A percentile compares a stretch with the other conserved stretches of the same genome.
phyloP scores from a whole-genome alignment of 305 asterid species.

The Fraxinus velutina region DNA sequence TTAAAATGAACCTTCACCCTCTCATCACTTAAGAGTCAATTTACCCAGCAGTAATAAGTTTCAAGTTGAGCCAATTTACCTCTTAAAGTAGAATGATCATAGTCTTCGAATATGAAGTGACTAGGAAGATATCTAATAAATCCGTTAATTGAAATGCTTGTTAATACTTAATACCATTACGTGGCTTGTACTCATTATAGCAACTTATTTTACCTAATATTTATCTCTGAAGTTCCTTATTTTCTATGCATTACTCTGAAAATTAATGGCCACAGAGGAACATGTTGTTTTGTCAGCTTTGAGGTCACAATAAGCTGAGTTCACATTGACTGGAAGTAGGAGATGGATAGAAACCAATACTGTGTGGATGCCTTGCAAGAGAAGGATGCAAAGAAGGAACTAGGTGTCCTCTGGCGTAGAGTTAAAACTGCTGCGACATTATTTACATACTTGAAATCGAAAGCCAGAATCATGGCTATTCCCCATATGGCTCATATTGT shows the following conservation, averaged over 20 bases:
- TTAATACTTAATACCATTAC: background rate
- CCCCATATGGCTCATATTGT: slow-evolving; percentile 70
- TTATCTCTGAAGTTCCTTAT: slow-evolving; percentile 18
- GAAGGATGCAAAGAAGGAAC: slow-evolving; percentile 64
- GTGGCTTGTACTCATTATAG: background rate
- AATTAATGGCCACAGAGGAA: slow-evolving; percentile 66
- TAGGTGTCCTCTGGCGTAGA: slow-evolving; percentile 73
- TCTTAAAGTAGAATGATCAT: background rate
- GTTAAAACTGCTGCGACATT: slow-evolving; percentile 70
- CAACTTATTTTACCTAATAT: background rate
- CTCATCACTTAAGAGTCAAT: background rate
- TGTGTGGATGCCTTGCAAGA: slow-evolving; percentile 70
- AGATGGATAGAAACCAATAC: slow-evolving; percentile 61
- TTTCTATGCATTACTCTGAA: slow-evolving; percentile 21
- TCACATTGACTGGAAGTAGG: slow-evolving; percentile 54
- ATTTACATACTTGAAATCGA: slow-evolving; percentile 75
- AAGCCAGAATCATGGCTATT: slow-evolving; percentile 71
- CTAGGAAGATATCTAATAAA: slow-evolving; percentile 3
- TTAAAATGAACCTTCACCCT: background rate
- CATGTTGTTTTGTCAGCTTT: slow-evolving; percentile 39
- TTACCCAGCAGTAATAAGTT: background rate
- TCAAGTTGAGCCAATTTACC: background rate
- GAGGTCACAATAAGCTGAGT: slow-evolving; percentile 46
- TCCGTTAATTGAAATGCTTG: slow-evolving; percentile 2
- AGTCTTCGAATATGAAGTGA: background rate